Evolutionary conservation across 2,329 filamentous ascomycete genomes (phyloP).

Genomic region (Aspergillus tanneri): DNA sequence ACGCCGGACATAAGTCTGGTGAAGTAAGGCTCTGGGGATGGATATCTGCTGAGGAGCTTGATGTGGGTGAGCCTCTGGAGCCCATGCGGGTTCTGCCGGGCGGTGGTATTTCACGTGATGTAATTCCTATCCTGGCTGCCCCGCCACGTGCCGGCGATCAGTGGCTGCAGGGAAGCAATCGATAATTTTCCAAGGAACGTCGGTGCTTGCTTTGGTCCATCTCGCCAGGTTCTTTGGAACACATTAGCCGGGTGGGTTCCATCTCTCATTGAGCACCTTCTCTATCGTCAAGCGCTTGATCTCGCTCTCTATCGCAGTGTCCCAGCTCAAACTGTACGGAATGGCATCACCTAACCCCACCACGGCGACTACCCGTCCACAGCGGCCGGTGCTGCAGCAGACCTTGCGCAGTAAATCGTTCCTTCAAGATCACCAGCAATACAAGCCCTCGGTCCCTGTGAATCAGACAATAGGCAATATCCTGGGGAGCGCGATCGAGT

Average conservation of each 20-base stretch:
- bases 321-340: background rate
- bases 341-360: constrained; percentile 34
- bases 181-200: background rate
- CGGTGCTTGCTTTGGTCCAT: background rate
- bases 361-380: constrained; percentile 27
- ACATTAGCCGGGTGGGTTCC: background rate
- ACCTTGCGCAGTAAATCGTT: constrained; percentile 45
- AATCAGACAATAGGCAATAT: constrained; percentile 40
- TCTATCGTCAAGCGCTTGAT: background rate
- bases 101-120: background rate
- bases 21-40: no score
- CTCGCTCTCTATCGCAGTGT: background rate
- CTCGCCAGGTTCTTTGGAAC: background rate
- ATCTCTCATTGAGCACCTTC: constrained; percentile 4
- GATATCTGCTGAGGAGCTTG: background rate
- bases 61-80: background rate
- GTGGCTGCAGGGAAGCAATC: constrained; percentile 11
- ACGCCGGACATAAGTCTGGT: no score
- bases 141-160: constrained; percentile 17
- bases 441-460: constrained; percentile 40
- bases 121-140: background rate
- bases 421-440: constrained; percentile 51
- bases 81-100: constrained; percentile 8
- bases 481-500: constrained; percentile 31
- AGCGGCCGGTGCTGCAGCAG: constrained; percentile 45